Evolutionary conservation across 306 rosid genomes (phyloP).

Genomic region (Arachis stenosperma): DNA sequence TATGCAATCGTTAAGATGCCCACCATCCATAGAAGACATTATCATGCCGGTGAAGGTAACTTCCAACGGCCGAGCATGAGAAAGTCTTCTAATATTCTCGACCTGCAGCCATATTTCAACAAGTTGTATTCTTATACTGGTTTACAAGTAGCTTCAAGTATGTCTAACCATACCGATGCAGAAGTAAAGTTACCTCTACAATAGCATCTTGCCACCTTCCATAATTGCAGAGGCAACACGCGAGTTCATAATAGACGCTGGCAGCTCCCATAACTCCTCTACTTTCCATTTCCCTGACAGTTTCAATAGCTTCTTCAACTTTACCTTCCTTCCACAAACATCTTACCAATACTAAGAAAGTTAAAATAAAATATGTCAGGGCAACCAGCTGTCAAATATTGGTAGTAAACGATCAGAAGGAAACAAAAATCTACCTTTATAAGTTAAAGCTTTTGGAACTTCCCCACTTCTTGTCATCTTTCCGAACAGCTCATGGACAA

Average conservation of each 20-base stretch:
- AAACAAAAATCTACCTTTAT: slow-evolving; percentile 64
- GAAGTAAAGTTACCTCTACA: slow-evolving; percentile 59
- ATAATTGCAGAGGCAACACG: slow-evolving; percentile 84
- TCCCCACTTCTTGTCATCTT: slow-evolving; percentile 78
- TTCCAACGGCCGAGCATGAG: slow-evolving; percentile 75
- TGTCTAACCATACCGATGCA: slow-evolving; percentile 21
- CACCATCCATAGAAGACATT: slow-evolving; percentile 71
- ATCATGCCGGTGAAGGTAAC: slow-evolving; percentile 94
- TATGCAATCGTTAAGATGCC: slow-evolving; percentile 69
- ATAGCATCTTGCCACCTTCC: slow-evolving; percentile 94
- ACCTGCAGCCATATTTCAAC: slow-evolving; percentile 57
- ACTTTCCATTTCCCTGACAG: slow-evolving; percentile 84
- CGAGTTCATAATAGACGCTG: slow-evolving; percentile 81
- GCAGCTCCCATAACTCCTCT: slow-evolving; percentile 78
- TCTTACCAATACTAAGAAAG: slow-evolving; percentile 71
- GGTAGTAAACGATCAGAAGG: slow-evolving; percentile 38
- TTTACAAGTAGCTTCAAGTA: slow-evolving; percentile 12
- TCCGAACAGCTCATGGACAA: slow-evolving; percentile 69
- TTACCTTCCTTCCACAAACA: slow-evolving; percentile 87
- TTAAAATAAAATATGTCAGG: slow-evolving; percentile 33
- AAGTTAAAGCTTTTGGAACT: slow-evolving; percentile 75
- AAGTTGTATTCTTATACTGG: slow-evolving; percentile 29
- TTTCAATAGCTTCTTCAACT: slow-evolving; percentile 74
- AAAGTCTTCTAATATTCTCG: slow-evolving; percentile 67
- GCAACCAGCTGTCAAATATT: slow-evolving; percentile 35